These are phyloP conservation scores for Noccaea caerulescens DNA, from an alignment of 345 rosid species.

Conservation along the genomic window DNA sequence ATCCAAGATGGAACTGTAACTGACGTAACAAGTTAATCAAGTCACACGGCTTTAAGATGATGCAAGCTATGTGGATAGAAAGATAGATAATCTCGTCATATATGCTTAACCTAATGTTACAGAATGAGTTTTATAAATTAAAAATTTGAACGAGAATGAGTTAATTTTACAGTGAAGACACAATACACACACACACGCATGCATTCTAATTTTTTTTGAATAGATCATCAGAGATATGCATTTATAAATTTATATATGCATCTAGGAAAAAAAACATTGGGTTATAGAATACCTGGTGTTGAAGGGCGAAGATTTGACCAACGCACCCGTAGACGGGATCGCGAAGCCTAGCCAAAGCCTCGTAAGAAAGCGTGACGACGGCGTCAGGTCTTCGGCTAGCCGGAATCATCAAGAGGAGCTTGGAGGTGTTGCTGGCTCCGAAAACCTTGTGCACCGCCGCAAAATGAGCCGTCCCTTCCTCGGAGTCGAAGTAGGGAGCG, in stretches of 20 bases:
- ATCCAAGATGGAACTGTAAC: conserved; percentile 16
- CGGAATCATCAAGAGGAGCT: conserved; percentile 68
- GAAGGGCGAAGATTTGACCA: conserved; percentile 73
- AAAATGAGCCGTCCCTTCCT: conserved; percentile 74
- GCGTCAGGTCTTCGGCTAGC: conserved; percentile 68
- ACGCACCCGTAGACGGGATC: conserved; percentile 92
- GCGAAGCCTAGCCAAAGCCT: conserved; percentile 74
- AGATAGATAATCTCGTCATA: conserved; percentile 12
- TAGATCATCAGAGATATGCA: conserved; percentile 21
- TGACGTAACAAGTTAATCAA: background rate
- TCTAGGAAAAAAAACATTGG: background rate
- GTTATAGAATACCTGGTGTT: conserved; percentile 59
- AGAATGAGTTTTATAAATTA: background rate
- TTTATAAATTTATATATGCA: background rate
- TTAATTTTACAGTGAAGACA: conserved; percentile 5
- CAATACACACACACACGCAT: conserved; percentile 3
- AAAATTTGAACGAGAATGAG: too few relatives aligned
- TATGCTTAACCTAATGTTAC: conserved; percentile 11
- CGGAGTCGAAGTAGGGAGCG: conserved; percentile 83
- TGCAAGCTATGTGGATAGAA: background rate
- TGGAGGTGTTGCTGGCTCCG: conserved; percentile 89
- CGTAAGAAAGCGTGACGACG: conserved; percentile 74
- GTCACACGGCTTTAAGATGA: background rate
- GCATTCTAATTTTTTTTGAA: conserved; percentile 1
- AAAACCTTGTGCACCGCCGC: conserved; percentile 87